Percentiles rank a stretch among this genome's conserved stretches.
Conservation (phyloP, 2,329 filamentous ascomycete genomes). For the Hypoxylon sp. region DNA sequence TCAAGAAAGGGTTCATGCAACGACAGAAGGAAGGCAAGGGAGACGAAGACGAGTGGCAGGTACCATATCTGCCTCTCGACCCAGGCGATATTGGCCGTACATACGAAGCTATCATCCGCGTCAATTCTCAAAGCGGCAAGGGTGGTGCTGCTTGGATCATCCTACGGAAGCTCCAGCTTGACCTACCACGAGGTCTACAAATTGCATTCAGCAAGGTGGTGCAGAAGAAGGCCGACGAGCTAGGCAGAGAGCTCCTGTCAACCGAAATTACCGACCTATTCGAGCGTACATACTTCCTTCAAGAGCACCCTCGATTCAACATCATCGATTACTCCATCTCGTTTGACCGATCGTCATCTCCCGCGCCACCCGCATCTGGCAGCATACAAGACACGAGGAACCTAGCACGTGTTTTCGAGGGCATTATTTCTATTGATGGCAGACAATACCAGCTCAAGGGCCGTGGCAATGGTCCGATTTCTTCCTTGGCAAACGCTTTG, state of each 20-base stretch:
- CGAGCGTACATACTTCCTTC: conserved; percentile 87
- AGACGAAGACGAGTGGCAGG: conserved; percentile 79
- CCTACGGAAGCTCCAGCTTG: conserved; percentile 87
- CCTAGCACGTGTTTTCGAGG: conserved; percentile 84
- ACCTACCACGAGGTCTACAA: conserved; percentile 92
- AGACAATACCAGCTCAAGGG: conserved; percentile 83
- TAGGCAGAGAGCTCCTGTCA: conserved; percentile 86
- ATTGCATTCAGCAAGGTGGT: conserved; percentile 91
- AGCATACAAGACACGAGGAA: conserved; percentile 83
- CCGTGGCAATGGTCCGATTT: conserved; percentile 90
- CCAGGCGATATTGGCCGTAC: conserved; percentile 93
- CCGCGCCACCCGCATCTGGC: conserved; percentile 74
- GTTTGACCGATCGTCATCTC: conserved; percentile 82
- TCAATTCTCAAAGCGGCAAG: conserved; percentile 97
- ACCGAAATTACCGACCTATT: conserved; percentile 90
- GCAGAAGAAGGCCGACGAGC: conserved; percentile 81
- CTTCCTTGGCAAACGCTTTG: conserved; percentile 86
- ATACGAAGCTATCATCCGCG: conserved; percentile 98
- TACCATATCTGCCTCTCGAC: conserved; percentile 94
- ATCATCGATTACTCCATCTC: conserved; percentile 93
- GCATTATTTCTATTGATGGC: conserved; percentile 85
- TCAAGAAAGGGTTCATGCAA: conserved; percentile 88
- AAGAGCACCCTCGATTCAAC: conserved; percentile 84
- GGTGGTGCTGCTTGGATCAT: conserved; percentile 96
- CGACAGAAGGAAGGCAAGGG: conserved; percentile 72